Base-by-base conservation (phyloP, 1,284 basidiomycete genomes). In the Puccinia novopanici region DNA sequence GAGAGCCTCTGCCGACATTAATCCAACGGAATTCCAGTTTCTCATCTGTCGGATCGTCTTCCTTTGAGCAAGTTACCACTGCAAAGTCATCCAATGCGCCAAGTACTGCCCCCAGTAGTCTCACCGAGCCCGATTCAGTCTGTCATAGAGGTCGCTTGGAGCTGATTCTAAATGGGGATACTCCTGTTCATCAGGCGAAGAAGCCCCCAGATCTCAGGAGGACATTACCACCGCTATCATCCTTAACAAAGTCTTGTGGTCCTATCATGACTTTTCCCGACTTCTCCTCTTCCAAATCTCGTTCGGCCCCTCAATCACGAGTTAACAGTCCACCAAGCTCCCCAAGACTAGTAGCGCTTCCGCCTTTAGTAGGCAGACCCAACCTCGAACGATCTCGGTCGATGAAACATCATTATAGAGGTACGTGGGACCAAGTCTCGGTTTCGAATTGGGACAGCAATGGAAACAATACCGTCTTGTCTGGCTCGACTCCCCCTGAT, bases 261-360 rank as follows among this genome's bases (percentile, higher is more conserved):
- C 75, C 75, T 19, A 77, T 77, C 48, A 65, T 77, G 55, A 68
- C 57, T 50, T 68, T 71, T 17, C 70, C 73, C 2, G n/a, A 48
- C 48, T 3, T 42, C 34, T 30, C 57, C 13, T 27, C n/a, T 57
- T 75, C 57, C 57, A 77, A 79, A 40, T 79, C 78, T 22, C 68
- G 59, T 19, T 80, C 78, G 0, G 78, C 70, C 10, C 78, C 78
- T 13, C 45, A 61, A 22, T 80, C 78, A n/a, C 15, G 78, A 30
- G 70, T 80, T n/a, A 80, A 80, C 27, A 63, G 55, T 54, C 78
- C 78, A 55, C 78, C 78, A 5, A 70, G 59, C 40, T 80, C 78
- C 17, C 71, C 78, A 10, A 27, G 59, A 19, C 22, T 72, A 24
- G 48, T 55, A 4, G 50, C 70, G 24, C 55, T 65, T 13, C 27